Base-by-base conservation (phyloP, 192 early-diverging fungal genomes). In the Backusella psychrophila region DNA sequence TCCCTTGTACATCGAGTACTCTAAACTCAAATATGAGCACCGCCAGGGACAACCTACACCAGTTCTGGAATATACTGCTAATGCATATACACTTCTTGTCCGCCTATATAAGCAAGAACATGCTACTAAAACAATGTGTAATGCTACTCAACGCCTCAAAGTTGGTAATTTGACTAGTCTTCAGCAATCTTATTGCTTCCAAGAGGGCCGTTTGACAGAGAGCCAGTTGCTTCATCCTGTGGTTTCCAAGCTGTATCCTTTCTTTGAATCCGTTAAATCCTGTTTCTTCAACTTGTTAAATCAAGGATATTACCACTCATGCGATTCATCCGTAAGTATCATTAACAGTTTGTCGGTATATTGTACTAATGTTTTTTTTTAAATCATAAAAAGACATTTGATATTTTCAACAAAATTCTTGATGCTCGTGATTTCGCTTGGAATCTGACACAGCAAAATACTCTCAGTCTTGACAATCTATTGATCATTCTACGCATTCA, bases 351-450 rank as follows among this genome's bases (percentile, higher is more conserved):
- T 19, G 17, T 71, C 11, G 1, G 29, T 5, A 8, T 31, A 46
- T 46, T 44, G 44, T 72, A 29, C 15, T 46, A 26, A 72, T 44
- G 19, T 29, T 23, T 31, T 46, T 29, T 63, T 7, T 71, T 31
- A 31, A 44, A 31, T 19, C 26, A 12, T 63, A 63, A 29, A 46
- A 49, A 86, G 77, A 23, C 76, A 9, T 81, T 81, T 14, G 42
- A 75, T 11, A 3, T 44, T 0, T 49, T 89, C 34, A 78, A 86
- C 41, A 67, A 80, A 34, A 80, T 92, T 49, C 76, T 92, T 19
- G 89, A 89, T 68, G 75, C 84, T 65, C 83, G 84, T 42, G 82
- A 87, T 52, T 85, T 83, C 69, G 78, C 91, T 42, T 89, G 88
- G 88, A 56, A 79, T 17, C 67, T 82, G 0, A 75, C 87, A 39